Percentiles rank a stretch among this genome's conserved stretches.
phyloP scores from a whole-genome alignment of 2,329 filamentous ascomycete species.

The Ceratocystis eucalypticola region DNA sequence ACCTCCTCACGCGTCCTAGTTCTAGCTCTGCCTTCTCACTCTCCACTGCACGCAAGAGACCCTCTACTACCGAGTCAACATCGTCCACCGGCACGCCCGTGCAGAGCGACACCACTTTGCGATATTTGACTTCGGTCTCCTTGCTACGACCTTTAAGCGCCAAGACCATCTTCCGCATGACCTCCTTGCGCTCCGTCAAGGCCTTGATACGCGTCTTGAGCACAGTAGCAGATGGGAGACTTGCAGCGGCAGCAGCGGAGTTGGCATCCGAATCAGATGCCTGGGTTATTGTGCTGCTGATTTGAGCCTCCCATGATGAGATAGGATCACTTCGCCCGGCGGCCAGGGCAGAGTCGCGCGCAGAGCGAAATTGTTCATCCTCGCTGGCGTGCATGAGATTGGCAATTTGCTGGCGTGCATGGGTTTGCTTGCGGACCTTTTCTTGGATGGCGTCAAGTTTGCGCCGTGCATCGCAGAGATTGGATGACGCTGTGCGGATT shows the following conservation, averaged over 20 bases:
- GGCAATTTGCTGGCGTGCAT: conserved; percentile 56
- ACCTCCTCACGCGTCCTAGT: conserved; percentile 61
- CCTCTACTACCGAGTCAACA: conserved; percentile 68
- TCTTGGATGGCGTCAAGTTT: conserved; percentile 57
- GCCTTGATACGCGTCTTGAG: conserved; percentile 57
- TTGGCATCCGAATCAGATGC: conserved; percentile 28
- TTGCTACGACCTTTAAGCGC: conserved; percentile 65
- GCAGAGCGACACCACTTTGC: conserved; percentile 75
- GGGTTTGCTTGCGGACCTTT: conserved; percentile 48
- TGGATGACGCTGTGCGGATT: conserved; percentile 65
- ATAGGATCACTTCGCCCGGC: conserved; percentile 33
- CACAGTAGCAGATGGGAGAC: conserved; percentile 29
- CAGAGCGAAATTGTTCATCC: conserved; percentile 46
- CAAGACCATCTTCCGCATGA: conserved; percentile 53
- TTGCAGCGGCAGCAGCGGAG: conserved; percentile 28
- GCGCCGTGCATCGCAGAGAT: conserved; percentile 64
- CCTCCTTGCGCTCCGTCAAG: conserved; percentile 54
- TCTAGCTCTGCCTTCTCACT: conserved; percentile 69
- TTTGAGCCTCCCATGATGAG: conserved; percentile 41
- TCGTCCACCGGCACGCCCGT: conserved; percentile 64
- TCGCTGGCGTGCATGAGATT: conserved; percentile 66
- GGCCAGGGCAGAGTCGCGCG: conserved; percentile 24
- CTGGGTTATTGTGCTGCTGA: conserved; percentile 31
- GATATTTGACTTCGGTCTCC: conserved; percentile 76
- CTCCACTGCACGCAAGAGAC: conserved; percentile 74